Percentiles rank a stretch among this genome's conserved stretches.
Evolutionary conservation across 805 yeast genomes (phyloP).

Genomic region (Saccharomycopsis microspora): DNA sequence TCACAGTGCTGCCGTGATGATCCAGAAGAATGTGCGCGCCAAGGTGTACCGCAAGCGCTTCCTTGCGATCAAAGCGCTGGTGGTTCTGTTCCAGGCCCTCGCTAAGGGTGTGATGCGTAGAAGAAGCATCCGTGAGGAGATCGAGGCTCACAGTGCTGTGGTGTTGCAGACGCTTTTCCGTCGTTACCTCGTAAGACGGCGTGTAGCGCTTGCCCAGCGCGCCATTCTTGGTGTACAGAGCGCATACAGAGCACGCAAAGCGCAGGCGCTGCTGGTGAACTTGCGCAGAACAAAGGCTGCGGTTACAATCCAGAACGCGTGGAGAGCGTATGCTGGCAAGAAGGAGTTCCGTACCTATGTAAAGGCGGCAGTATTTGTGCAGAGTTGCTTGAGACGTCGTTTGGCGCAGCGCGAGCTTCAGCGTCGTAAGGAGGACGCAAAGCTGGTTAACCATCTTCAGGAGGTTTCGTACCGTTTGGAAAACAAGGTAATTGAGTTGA

Average conservation of each 20-base stretch:
- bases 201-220: constrained; percentile 20
- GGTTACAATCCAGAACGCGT: constrained; percentile 53
- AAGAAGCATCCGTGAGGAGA: constrained; percentile 38
- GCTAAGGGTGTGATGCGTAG: constrained; percentile 57
- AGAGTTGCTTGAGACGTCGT: constrained; percentile 67
- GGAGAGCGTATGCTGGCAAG: constrained; percentile 63
- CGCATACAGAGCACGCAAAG: constrained; percentile 36
- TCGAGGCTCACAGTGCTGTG: constrained; percentile 51
- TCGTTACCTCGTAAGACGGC: constrained; percentile 37
- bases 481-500: constrained; percentile 93
- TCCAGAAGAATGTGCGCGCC: constrained; percentile 75
- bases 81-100: constrained; percentile 46
- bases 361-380: constrained; percentile 57
- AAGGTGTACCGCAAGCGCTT: constrained; percentile 51
- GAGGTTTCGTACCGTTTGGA: constrained; percentile 91
- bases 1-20: constrained; percentile 63
- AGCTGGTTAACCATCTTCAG: constrained; percentile 78
- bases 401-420: constrained; percentile 57
- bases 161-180: constrained; percentile 59
- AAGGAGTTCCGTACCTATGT: constrained; percentile 32
- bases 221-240: constrained; percentile 37
- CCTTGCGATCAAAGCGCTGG: constrained; percentile 39
- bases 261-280: constrained; percentile 40
- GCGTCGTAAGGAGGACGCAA: constrained; percentile 72
- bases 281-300: constrained; percentile 55